A percentile compares a stretch with the other conserved stretches of the same genome.
Conservation (phyloP, 1,284 basidiomycete species). For the Hemileia vastatrix region DNA sequence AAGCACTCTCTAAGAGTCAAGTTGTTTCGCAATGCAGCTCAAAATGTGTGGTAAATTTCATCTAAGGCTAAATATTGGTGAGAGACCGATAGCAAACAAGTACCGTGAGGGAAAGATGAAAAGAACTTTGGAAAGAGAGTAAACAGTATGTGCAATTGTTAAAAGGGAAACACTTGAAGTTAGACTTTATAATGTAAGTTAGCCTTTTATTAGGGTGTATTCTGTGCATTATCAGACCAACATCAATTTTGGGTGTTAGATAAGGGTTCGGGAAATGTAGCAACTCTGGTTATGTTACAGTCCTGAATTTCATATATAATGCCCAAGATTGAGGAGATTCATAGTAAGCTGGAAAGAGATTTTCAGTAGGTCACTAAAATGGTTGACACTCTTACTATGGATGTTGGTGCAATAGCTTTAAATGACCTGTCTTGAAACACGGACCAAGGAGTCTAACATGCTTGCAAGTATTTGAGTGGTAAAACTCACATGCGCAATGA, state of each 20-base stretch:
- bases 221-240: conserved; percentile 50
- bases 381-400: conserved; percentile 50
- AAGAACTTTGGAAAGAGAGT: conserved; percentile 57
- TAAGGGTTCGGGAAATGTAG: conserved; percentile 51
- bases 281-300: conserved; percentile 55
- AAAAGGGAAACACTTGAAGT: conserved; percentile 57
- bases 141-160: conserved; percentile 58
- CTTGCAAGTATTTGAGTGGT: conserved; percentile 55
- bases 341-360: not conserved
- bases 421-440: conserved; percentile 58
- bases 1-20: conserved; percentile 56
- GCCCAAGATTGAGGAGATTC: conserved; percentile 3
- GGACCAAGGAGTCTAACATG: conserved; percentile 58
- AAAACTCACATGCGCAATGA: conserved; percentile 48
- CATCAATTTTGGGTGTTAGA: conserved; percentile 52
- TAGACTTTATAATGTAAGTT: conserved; percentile 51
- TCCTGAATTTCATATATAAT: conserved; percentile 45
- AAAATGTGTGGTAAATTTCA: conserved; percentile 58
- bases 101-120: conserved; percentile 59
- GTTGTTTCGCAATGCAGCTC: conserved; percentile 61
- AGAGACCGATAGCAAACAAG: conserved; percentile 60
- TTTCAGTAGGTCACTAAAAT: conserved; percentile 21
- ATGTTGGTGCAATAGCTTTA: conserved; percentile 57
- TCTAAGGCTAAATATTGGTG: conserved; percentile 59
- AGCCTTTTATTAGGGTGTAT: conserved; percentile 50